Conservation (phyloP, 2,329 filamentous ascomycete species). For the Westerdykella ornata region DNA sequence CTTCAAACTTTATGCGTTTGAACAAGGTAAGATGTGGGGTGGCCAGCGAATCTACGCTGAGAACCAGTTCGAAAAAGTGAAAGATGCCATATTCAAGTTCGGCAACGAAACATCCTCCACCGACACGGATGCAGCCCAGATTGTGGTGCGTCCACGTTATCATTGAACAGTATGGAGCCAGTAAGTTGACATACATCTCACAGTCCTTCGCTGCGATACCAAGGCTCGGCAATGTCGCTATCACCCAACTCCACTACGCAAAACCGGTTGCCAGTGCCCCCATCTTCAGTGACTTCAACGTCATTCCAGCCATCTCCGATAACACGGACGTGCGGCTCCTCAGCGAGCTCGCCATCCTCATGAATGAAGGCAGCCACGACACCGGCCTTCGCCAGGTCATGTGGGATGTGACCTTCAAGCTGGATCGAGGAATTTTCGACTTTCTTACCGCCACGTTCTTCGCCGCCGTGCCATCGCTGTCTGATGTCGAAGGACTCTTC, state of each 20-base stretch:
- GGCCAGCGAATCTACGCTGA: constrained; percentile 13
- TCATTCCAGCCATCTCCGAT: constrained; percentile 15
- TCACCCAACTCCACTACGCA: constrained; percentile 4
- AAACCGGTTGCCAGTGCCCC: constrained; percentile 13
- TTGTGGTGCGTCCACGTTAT: constrained; percentile 9
- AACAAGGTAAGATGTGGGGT: constrained; percentile 26
- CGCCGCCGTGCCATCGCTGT: constrained; percentile 14
- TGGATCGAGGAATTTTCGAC: constrained; percentile 13
- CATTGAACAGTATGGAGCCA: not conserved
- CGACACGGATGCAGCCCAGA: constrained; percentile 17
- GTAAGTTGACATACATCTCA: not conserved
- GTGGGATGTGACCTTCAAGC: constrained; percentile 24
- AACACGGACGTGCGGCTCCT: constrained; percentile 16
- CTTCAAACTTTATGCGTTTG: constrained; percentile 18
- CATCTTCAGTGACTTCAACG: constrained; percentile 14
- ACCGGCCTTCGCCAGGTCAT: constrained; percentile 20
- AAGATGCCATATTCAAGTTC: constrained; percentile 13
- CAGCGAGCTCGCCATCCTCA: constrained; percentile 12
- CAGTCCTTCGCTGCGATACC: not conserved
- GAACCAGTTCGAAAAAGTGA: constrained; percentile 6
- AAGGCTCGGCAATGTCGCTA: constrained; percentile 2
- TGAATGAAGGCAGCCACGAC: constrained; percentile 10
- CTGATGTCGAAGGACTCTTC: constrained; percentile 13
- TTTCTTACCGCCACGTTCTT: constrained; percentile 20
- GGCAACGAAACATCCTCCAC: constrained; percentile 6